A percentile compares a stretch with the other conserved stretches of the same genome.
Conservation (phyloP, 306 rosid species). For the Lathyrus sativus region DNA sequence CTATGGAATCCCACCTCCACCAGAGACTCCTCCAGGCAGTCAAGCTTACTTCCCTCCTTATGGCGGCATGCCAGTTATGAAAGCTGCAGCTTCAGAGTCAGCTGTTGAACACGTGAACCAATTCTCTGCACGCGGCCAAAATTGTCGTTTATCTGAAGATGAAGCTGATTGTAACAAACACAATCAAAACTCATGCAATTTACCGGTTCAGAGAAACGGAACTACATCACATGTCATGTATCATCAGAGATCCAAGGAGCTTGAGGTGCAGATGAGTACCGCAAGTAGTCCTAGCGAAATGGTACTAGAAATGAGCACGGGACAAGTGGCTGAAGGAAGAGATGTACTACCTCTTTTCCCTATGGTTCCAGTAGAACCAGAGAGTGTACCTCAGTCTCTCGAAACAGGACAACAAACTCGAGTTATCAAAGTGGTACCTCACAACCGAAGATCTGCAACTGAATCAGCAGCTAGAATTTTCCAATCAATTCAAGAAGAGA, state of each 20-base stretch:
- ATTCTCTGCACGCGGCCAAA: constrained; percentile 38
- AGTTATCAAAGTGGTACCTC: constrained; percentile 90
- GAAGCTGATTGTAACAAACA: constrained; percentile 43
- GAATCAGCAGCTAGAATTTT: constrained; percentile 95
- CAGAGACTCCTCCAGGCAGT: constrained; percentile 52
- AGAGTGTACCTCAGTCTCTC: constrained; percentile 51
- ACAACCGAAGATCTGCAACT: constrained; percentile 77
- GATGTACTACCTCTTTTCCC: constrained; percentile 63
- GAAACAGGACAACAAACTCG: constrained; percentile 50
- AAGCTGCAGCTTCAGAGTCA: constrained; percentile 57
- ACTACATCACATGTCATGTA: constrained; percentile 41
- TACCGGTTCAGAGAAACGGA: constrained; percentile 49
- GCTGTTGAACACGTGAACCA: constrained; percentile 60
- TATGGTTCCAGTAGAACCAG: constrained; percentile 43
- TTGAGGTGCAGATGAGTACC: constrained; percentile 69
- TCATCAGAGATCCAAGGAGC: constrained; percentile 48
- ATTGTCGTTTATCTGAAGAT: constrained; percentile 40
- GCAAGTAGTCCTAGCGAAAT: constrained; percentile 63
- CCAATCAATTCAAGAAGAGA: constrained; percentile 87
- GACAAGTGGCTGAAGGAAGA: constrained; percentile 48
- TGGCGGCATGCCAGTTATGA: constrained; percentile 67
- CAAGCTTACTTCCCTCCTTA: constrained; percentile 66
- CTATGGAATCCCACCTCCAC: constrained; percentile 61
- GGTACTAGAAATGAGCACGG: constrained; percentile 38
- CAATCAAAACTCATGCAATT: constrained; percentile 50